Evolutionary conservation across 148 eudicot species (phyloP), one percentile per base, ranked within the genome.

Genomic region (Vaccinium darrowii): DNA sequence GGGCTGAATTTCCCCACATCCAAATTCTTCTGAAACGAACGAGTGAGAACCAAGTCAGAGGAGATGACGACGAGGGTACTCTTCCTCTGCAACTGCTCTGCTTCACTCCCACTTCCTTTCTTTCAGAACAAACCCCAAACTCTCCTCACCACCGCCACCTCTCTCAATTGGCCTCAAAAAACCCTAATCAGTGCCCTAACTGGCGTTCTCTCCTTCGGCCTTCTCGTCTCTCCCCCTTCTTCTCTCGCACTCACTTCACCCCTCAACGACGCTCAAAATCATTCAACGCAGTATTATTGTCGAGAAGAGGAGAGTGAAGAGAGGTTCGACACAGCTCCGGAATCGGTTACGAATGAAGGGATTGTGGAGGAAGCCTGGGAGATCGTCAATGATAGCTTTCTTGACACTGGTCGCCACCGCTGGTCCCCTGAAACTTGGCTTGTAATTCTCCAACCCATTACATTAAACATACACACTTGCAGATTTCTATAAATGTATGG

Each of bases 291-390:
- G 14, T 85, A 84, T 69, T 60, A 79, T 54, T 92, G 97, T 49
- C 86, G 86, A 13, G 93, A 90, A 50, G 95, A 88, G 47, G 90
- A 86, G 76, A 82, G 21, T 30, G 85, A 80, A 74, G 85, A 82
- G 80, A 81, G 62, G 81, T 75, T 10, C 15, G 86, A 87, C 60
- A 65, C 65, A 1, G 84, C 91, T 73, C 81, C 80, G 3, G 80
- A 86, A 57, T 71, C 80, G 80, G 86, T 73, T 72, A 90, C 91
- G 4, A 92, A 94, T 77, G 89, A 93, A 62, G 94, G 84, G 2
- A 90, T 96, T 80, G 99, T 96, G 63, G 94, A 94, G 86, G 98
- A 96, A 87, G 99, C 98, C 73, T 96, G 99, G 99, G 90, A 93
- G 90, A 94, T 96, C 88, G 95, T 96, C 67, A 89, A 92, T 82